Base-by-base conservation (phyloP, 805 yeast species). In the Candida boleticola region DNA sequence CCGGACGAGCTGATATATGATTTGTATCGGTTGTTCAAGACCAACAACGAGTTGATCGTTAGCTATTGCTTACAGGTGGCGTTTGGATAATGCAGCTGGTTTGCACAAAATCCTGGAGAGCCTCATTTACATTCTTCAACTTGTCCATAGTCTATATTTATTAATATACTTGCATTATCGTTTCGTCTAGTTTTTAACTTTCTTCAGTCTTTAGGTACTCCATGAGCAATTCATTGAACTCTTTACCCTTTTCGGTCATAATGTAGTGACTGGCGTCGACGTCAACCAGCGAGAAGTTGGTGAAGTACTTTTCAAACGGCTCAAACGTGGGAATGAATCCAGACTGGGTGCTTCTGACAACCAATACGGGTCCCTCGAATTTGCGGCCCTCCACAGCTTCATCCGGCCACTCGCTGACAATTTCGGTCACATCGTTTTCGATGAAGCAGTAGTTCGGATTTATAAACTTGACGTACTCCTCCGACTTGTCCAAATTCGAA, bases 51-150 rank as follows among this genome's bases (percentile, higher is more conserved):
- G 49, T 57, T 70, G 44, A 54, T 68, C 5, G 46, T 70, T 7
- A 64, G 64, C 36, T 70, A 70, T 48, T 70, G 76, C 45, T 57
- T 61, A 37, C 46, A 55, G 26, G 55, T 70, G 3, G 76, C 76
- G 1, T 70, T 68, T 53, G 76, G 76, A 2, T 64, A 38, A 50
- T 5, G 6, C 21, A 5, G 27, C n/a, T n/a, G n/a, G n/a, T n/a
- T n/a, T n/a, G n/a, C n/a, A n/a, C n/a, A n/a, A n/a, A n/a, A n/a
- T n/a, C n/a, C n/a, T 16, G n/a, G 3, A 18, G 22, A 5, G 13
- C 22, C 37, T 10, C 14, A 19, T 25, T 25, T 25, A 9, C 29
- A 9, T 9, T 25, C n/a, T n/a, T n/a, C n/a, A n/a, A n/a, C n/a
- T n/a, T n/a, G n/a, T n/a, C n/a, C n/a, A n/a, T n/a, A n/a, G n/a